Base-by-base conservation (phyloP, 306 rosid species). In the Cucumis hystrix region DNA sequence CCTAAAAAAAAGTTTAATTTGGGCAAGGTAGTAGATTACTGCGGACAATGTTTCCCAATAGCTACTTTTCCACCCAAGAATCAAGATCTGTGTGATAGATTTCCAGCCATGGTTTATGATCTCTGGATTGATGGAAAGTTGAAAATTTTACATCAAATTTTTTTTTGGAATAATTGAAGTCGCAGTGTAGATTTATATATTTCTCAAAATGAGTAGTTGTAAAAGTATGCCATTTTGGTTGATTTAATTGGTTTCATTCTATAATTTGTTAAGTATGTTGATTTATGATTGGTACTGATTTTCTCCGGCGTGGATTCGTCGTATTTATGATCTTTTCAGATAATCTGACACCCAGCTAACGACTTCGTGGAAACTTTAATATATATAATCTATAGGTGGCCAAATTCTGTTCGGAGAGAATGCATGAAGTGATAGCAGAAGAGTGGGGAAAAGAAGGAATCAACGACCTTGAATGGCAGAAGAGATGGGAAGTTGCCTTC, bases 391-490 rank as follows among this genome's bases (percentile, higher is more conserved):
- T 49, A 15, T 82, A 93, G 98, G 98, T 91, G 85, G 96, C 98
- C 56, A 91, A 89, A 33, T 91, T 89, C 84, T 93, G 98, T 81
- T 91, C 98, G 6, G 86, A 85, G 69, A 80, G 95, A 49, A 87
- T 93, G 97, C 98, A 93, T 78, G 78, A 87, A 82, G 83, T 87
- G 82, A 81, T 93, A 80, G 97, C 91, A 37, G 90, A 91, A 81
- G 98, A 91, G 81, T 93, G 96, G 93, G 87, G 80, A 57, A 74
- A 84, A 30, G 87, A 89, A 65, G 82, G 68, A 28, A 80, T 55
- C 65, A 80, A 80, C 54, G 78, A 66, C 13, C 79, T 40, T 35
- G 95, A 87, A 55, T 93, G 98, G 98, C 89, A 80, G 79, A 86
- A 87, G 82, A 93, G 84, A 78, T 93, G 98, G 98, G 93, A 93